Conservation (phyloP, 352 stramenopile genomes). For the Globisporangium abappressorium region DNA sequence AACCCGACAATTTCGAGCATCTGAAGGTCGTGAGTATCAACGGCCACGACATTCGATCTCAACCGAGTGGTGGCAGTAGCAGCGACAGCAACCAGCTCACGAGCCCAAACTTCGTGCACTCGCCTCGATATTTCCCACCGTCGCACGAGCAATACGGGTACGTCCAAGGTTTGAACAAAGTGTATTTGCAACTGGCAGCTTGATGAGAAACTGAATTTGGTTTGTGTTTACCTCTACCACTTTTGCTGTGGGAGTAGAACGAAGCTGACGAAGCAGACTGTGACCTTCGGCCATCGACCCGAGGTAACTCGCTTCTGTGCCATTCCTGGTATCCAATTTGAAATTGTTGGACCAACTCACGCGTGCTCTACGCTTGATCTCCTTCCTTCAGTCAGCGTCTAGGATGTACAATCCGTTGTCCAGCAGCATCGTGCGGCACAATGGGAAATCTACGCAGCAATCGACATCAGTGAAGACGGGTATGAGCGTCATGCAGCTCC, state of each 20-base stretch:
- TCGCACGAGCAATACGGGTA: slow-evolving; percentile 40
- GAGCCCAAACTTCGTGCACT: slow-evolving; percentile 18
- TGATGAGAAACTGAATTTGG: neutral
- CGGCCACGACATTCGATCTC: slow-evolving; percentile 32
- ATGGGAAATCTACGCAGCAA: slow-evolving; percentile 17
- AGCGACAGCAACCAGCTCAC: neutral
- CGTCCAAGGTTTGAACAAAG: neutral
- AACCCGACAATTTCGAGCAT: slow-evolving; percentile 32
- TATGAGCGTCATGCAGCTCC: slow-evolving; percentile 67
- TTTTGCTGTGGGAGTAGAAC: slow-evolving; percentile 20
- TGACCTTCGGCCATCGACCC: slow-evolving; percentile 75
- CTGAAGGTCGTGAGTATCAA: slow-evolving; percentile 58
- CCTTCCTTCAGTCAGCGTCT: slow-evolving; percentile 42
- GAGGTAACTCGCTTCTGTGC: neutral
- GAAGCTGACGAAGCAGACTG: slow-evolving; percentile 38
- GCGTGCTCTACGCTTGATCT: too few relatives aligned
- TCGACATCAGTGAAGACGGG: slow-evolving; percentile 40
- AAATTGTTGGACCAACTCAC: neutral
- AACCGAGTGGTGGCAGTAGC: neutral
- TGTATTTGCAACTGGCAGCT: neutral
- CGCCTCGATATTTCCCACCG: slow-evolving; percentile 16
- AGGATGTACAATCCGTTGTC: slow-evolving; percentile 71
- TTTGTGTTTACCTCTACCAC: slow-evolving; percentile 2
- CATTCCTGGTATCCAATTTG: neutral
- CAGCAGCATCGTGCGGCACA: slow-evolving; percentile 23